These are phyloP conservation scores for Berberis vulgaris DNA, from an alignment of 164 flowering plant genomes.

Conservation along the genomic window DNA sequence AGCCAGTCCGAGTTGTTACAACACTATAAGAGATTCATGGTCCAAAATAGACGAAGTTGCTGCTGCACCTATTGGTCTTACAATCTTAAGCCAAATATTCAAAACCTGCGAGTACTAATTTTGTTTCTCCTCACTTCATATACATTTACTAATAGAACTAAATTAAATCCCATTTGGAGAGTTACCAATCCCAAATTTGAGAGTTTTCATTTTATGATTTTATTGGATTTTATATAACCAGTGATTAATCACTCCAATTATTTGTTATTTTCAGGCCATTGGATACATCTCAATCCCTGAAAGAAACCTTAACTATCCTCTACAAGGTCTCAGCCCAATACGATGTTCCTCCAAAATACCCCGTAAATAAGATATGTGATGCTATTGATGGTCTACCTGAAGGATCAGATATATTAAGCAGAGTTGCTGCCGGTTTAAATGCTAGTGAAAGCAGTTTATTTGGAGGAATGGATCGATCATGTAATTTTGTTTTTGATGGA, in stretches of 20 bases:
- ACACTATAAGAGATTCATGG: constrained; percentile 4
- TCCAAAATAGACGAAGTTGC: constrained; percentile 4
- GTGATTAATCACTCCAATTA: no score
- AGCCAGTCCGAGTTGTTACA: constrained; percentile 5
- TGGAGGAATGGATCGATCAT: constrained; percentile 3
- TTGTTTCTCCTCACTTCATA: not conserved
- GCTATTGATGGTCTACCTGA: constrained; percentile 27
- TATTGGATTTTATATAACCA: no score
- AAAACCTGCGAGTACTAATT: constrained; percentile 45
- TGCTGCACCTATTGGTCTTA: constrained; percentile 28
- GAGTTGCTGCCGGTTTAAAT: constrained; percentile 12
- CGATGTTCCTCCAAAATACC: constrained; percentile 18
- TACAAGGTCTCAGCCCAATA: constrained; percentile 27
- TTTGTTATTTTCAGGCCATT: constrained; percentile 4
- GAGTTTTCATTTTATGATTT: not conserved
- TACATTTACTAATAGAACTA: no score
- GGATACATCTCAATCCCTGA: constrained; percentile 17
- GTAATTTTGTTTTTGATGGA: not conserved
- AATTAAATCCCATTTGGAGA: not conserved
- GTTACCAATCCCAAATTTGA: no score
- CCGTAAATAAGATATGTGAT: constrained; percentile 18
- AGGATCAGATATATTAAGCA: constrained; percentile 22
- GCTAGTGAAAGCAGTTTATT: not conserved
- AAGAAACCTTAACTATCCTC: constrained; percentile 9
- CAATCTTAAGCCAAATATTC: constrained; percentile 32